These are phyloP conservation scores for Allium fistulosum DNA, from an alignment of 106 monocot genomes.

Conservation along the genomic window DNA sequence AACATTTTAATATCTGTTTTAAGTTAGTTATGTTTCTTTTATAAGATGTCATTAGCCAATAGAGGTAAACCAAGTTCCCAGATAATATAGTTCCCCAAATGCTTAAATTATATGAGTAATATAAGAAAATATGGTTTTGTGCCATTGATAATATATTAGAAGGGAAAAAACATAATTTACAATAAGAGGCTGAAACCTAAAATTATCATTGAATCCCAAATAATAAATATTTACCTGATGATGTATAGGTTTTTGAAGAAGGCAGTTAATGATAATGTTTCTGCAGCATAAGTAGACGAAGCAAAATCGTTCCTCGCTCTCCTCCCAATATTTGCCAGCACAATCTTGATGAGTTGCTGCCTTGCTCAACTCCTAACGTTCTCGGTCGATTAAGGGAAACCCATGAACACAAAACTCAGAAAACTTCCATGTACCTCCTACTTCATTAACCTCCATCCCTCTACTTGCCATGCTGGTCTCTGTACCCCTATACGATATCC, in stretches of 20 bases:
- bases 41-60: no score
- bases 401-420: slow-evolving; percentile 15
- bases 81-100: no score
- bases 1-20: no score
- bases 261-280: slow-evolving; percentile 5
- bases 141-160: no score
- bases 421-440: slow-evolving; percentile 13
- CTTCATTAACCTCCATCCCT: slow-evolving; percentile 13
- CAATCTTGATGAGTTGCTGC: slow-evolving; percentile 43
- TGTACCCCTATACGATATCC: slow-evolving; percentile 12
- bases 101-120: no score
- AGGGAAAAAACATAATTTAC: no score
- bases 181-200: no score
- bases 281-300: slow-evolving; percentile 17
- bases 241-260: slow-evolving; percentile 5
- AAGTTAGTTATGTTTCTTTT: no score
- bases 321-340: slow-evolving; percentile 34
- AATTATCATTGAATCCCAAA: no score
- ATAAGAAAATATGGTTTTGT: no score
- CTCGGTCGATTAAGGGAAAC: slow-evolving; percentile 29
- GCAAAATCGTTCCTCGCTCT: slow-evolving; percentile 21
- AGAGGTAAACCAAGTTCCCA: no score
- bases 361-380: slow-evolving; percentile 56
- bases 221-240: not conserved
- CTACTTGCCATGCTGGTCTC: slow-evolving; percentile 10